Base-by-base conservation (phyloP, 305 asterid genomes). In the Nicotiana rustica region DNA sequence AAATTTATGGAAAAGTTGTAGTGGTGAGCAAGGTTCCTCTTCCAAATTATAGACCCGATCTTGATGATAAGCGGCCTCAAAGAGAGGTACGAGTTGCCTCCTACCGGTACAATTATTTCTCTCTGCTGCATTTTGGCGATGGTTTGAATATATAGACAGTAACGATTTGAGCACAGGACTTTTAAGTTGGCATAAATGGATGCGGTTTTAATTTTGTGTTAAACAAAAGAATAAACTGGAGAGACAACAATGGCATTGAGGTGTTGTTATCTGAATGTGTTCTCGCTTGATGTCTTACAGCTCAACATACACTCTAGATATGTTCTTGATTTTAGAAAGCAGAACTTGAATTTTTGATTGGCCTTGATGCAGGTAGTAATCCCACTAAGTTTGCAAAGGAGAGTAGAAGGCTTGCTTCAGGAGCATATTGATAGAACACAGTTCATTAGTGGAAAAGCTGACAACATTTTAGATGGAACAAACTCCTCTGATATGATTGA, bases 371-470 rank as follows among this genome's bases (percentile, higher is more conserved):
- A 96, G 99, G 98, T 96, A 79, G 97, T 94, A 55, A 88, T 96
- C 77, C 98, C 99, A 66, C 84, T 96, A 89, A 90, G 98, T 91
- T 92, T 96, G 91, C 98, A 96, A 85, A 92, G 98, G 87, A 93
- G 99, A 87, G 99, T 96, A 56, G 99, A 96, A 85, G 93, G 97
- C 85, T 86, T 96, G 89, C 99, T 94, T 83, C 98, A 96, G 89
- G 99, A 96, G 87, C 97, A 96, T 89, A 95, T 96, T 67, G 99
- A 96, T 86, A 88, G 99, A 87, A 87, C 85, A 82, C 86, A 83
- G 73, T 82, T 93, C 86, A 89, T 85, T 82, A 84, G 90, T 60
- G 90, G 85, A 84, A 87, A 85, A 15, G 83, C 79, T n/a, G 84
- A 81, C 17, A 86, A 44, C 83, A 49, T 79, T 85, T 85, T 82